Percentiles rank a stretch among this genome's conserved stretches.
These are phyloP conservation scores for Talaromyces albobiverticillius DNA, from an alignment of 2,329 filamentous ascomycete genomes.

Conservation along the genomic window DNA sequence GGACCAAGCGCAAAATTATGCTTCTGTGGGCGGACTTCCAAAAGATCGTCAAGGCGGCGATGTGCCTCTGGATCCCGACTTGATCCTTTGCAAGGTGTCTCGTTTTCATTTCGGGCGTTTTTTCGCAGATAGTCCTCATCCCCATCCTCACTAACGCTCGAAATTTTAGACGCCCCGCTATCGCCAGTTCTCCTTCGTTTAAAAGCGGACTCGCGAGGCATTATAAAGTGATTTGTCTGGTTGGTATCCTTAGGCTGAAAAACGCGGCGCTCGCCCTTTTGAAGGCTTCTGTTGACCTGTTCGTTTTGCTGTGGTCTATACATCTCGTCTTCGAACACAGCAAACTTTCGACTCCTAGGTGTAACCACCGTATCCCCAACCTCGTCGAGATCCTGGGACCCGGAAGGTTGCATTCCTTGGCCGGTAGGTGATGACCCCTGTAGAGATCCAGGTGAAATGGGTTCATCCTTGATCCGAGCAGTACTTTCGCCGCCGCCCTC, in stretches of 20 bases:
- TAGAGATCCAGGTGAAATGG: conserved; percentile 32
- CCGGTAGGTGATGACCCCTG: conserved; percentile 13
- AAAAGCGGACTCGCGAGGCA: conserved; percentile 14
- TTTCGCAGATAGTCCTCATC: conserved; percentile 24
- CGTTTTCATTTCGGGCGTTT: neutral
- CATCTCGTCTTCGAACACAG: conserved; percentile 7
- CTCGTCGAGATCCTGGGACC: conserved; percentile 61
- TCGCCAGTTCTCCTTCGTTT: conserved; percentile 37
- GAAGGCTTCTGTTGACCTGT: conserved; percentile 1
- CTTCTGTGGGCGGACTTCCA: conserved; percentile 27
- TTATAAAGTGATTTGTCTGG: conserved; percentile 12
- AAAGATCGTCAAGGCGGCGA: conserved; percentile 30
- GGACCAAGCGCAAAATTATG: conserved; percentile 19
- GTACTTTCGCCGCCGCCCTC: conserved; percentile 17
- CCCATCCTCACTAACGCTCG: conserved; percentile 51
- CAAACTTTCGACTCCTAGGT: conserved; percentile 35
- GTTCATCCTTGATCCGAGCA: conserved; percentile 35
- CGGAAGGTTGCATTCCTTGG: conserved; percentile 36
- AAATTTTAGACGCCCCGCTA: conserved; percentile 37
- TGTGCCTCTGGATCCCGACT: conserved; percentile 13
- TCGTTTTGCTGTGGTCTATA: neutral
- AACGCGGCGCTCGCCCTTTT: conserved; percentile 7
- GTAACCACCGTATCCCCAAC: conserved; percentile 40
- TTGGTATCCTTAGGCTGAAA: conserved; percentile 32
- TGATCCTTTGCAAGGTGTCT: conserved; percentile 1